A percentile compares a stretch with the other conserved stretches of the same genome.
Evolutionary conservation across 78 protist genomes (phyloP).

Genomic region (Creolimax fragrantissima): DNA sequence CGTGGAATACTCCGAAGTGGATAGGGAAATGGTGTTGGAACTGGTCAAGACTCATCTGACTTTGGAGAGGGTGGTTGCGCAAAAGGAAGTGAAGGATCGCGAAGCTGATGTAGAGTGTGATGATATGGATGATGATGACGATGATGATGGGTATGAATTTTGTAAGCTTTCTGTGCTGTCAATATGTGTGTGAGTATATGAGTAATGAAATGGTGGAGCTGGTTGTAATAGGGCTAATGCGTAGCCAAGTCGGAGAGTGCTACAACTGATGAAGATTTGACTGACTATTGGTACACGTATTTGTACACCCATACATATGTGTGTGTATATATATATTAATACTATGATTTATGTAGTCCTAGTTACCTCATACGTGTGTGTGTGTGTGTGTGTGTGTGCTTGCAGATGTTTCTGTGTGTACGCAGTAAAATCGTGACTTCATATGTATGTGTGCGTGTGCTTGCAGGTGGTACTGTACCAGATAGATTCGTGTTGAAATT

Average conservation of each 20-base stretch:
- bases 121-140: background rate
- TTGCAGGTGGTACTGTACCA: too few species aligned
- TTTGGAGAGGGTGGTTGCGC: background rate
- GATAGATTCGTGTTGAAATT: too few species aligned
- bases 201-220: background rate
- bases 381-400: background rate
- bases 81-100: background rate
- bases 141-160: background rate
- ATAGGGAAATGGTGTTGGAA: slow-evolving; percentile 18
- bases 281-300: background rate
- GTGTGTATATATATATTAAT: background rate
- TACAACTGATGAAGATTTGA: background rate
- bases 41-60: background rate
- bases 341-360: background rate
- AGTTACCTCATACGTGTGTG: background rate
- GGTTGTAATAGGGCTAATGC: background rate
- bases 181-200: background rate
- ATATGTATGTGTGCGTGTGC: background rate
- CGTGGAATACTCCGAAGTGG: slow-evolving; percentile 49
- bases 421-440: background rate
- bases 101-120: background rate
- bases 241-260: too few species aligned
- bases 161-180: background rate
- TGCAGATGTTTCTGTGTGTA: background rate
- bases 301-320: background rate